Conservation (phyloP, 2,329 filamentous ascomycete species). For the Penicillium sp. region DNA sequence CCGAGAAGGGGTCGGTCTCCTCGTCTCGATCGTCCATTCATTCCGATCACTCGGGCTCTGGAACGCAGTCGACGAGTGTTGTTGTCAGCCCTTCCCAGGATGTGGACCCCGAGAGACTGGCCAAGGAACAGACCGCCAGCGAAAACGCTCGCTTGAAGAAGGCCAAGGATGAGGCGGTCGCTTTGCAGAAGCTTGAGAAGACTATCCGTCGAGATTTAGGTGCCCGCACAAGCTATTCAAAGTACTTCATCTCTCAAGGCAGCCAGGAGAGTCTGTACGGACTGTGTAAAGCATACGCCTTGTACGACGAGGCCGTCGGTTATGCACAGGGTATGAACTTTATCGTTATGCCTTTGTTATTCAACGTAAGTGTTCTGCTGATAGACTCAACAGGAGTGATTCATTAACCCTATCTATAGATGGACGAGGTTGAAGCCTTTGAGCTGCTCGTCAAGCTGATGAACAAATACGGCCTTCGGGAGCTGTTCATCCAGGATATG, state of each 20-base stretch:
- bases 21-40: conserved; percentile 85
- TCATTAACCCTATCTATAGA: conserved; percentile 49
- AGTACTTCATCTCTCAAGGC: conserved; percentile 86
- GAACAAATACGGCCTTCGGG: conserved; percentile 91
- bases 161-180: conserved; percentile 71
- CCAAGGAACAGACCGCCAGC: conserved; percentile 63
- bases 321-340: conserved; percentile 99
- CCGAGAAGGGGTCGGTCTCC: conserved; percentile 64
- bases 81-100: conserved; percentile 58
- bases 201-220: conserved; percentile 87
- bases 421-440: conserved; percentile 97
- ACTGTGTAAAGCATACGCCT: conserved; percentile 93
- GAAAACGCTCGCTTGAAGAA: conserved; percentile 72
- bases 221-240: conserved; percentile 90
- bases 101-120: conserved; percentile 60
- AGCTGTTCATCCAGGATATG: conserved; percentile 95
- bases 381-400: background rate
- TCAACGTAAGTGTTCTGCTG: conserved; percentile 65
- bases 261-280: conserved; percentile 93
- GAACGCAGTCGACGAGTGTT: conserved; percentile 54
- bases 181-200: conserved; percentile 83
- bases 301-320: conserved; percentile 90
- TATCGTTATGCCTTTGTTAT: conserved; percentile 90
- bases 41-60: conserved; percentile 68
- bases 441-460: conserved; percentile 89